A percentile compares a stretch with the other conserved stretches of the same genome.
Conservation (phyloP, 805 yeast species). For the Wickerhamiella brachini region DNA sequence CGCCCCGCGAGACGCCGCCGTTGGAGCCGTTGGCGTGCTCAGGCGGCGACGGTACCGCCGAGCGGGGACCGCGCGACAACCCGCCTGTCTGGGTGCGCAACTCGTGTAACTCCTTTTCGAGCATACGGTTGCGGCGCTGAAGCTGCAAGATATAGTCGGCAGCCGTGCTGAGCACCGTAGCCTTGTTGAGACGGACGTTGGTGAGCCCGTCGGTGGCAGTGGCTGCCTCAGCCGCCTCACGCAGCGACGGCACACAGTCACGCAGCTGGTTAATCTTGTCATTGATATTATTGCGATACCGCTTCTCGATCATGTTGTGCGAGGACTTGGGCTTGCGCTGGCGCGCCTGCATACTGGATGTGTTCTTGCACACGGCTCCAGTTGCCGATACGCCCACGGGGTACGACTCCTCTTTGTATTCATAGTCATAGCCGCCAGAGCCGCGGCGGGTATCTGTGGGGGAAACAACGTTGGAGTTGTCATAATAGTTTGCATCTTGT, state of each 20-base stretch:
- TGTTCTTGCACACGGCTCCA: neutral
- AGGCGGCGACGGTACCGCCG: neutral
- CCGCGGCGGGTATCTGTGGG: neutral
- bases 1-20: neutral
- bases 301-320: conserved; percentile 60
- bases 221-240: conserved; percentile 38
- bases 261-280: conserved; percentile 50
- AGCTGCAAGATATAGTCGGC: conserved; percentile 67
- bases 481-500: neutral
- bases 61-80: neutral
- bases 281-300: conserved; percentile 57
- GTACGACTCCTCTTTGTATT: neutral
- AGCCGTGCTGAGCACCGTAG: conserved; percentile 62
- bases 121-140: conserved; percentile 41
- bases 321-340: conserved; percentile 38
- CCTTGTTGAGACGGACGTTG: conserved; percentile 62
- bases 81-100: conserved; percentile 18
- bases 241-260: conserved; percentile 64
- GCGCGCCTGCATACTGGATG: neutral
- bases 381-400: neutral
- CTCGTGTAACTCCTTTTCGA: conserved; percentile 40
- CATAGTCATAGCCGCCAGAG: neutral
- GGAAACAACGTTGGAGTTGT: neutral
- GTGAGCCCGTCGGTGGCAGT: conserved; percentile 59
- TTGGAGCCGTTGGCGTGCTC: neutral